A percentile compares a stretch with the other conserved stretches of the same genome.
Conservation (phyloP, 1,139 yeast genomes). For the Yamadazyma atmosphaerica region DNA sequence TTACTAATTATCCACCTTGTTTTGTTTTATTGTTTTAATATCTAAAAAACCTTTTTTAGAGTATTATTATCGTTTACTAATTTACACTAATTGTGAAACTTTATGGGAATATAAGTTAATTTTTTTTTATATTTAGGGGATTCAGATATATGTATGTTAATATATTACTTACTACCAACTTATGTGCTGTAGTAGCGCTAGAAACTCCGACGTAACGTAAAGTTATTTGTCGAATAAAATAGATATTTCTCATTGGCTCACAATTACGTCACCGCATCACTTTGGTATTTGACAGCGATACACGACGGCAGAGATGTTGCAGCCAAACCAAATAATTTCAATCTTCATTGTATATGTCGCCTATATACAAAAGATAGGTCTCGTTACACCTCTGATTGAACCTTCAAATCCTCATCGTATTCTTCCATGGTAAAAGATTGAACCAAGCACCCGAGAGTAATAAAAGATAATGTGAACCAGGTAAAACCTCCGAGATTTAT, state of each 20-base stretch:
- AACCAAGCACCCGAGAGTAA: conserved; percentile 32
- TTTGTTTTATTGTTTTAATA: conserved; percentile 3
- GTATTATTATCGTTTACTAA: conserved; percentile 8
- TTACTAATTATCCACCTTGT: conserved; percentile 1
- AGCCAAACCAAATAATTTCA: neutral
- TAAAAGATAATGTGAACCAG: conserved; percentile 46
- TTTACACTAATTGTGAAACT: conserved; percentile 4
- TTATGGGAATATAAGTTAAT: conserved; percentile 10
- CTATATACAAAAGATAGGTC: neutral
- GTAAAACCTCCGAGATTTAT: conserved; percentile 47
- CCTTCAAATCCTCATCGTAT: conserved; percentile 18
- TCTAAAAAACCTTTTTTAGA: conserved; percentile 8
- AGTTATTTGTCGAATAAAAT: neutral
- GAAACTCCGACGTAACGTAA: neutral
- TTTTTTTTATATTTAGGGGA: conserved; percentile 10
- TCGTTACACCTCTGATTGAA: neutral
- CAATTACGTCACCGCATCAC: conserved; percentile 2
- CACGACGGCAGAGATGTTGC: too few species aligned
- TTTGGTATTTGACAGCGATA: too few species aligned
- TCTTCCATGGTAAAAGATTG: conserved; percentile 36
- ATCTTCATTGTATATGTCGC: neutral
- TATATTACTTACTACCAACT: conserved; percentile 1
- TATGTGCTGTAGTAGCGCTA: neutral
- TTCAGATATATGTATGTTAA: conserved; percentile 8
- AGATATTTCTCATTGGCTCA: neutral